Base-by-base conservation (phyloP, 257 asterid genomes). In the Solanum chmielewskii region DNA sequence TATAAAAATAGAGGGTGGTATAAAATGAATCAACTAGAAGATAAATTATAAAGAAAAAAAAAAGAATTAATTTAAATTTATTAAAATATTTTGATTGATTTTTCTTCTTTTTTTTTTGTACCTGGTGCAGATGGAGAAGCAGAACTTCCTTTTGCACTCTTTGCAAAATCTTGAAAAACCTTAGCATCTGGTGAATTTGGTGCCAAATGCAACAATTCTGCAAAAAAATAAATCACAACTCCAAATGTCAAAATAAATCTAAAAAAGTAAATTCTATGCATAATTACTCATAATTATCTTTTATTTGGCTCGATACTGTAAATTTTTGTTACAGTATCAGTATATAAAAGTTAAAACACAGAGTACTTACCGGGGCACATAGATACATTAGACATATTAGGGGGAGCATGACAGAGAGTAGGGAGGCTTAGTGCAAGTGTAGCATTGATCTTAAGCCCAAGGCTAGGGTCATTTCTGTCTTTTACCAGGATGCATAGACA, bases 121-220 rank as follows among this genome's bases (percentile, higher is more conserved):
- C 90, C 33, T 29, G 81, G 66, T 20, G 69, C 44, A 37, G 91
- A 84, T 27, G 95, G 25, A 15, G 94, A 3, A 35, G 91, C 29
- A 31, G 86, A 20, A 89, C 83, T 92, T 77, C 87, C 91, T 15
- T 87, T 91, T 35, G 87, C 91, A 44, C 49, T 81, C 62, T 91
- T 90, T 14, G 90, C 93, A 86, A 92, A 93, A 86, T 94, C 99
- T 44, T 92, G 87, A 56, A 95, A 96, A 37, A 95, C 92, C 92
- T 95, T 94, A 15, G 98, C 98, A 25, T 95, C 98, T 0, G 98
- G 96, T 62, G 99, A 95, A 80, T 93, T 94, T 70, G 98, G 96
- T 62, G 98, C 84, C 88, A 96, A 91, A 86, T 96, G 97, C 82
- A 95, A 88, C 52, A 96, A 77, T 11, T 88, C 99, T 94, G 95